Conservation (phyloP, 257 asterid genomes). For the Jacaranda copaia region DNA sequence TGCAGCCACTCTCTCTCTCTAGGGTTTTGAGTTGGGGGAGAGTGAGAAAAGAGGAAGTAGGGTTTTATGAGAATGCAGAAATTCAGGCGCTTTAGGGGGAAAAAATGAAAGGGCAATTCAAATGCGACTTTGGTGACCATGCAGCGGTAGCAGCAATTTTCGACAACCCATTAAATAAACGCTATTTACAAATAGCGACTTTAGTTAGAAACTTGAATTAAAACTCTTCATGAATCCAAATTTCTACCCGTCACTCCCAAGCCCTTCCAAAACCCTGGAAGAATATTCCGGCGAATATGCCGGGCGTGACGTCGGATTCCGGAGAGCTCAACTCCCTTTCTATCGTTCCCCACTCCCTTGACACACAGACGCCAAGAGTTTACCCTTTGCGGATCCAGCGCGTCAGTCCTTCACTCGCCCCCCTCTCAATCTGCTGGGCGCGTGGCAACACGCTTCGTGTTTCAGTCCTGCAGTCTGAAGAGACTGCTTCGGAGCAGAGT, state of each 20-base stretch:
- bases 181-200: conserved; percentile 7
- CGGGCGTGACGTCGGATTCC: conserved; percentile 67
- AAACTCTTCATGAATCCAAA: not conserved
- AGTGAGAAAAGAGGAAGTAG: conserved; percentile 23
- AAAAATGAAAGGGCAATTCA: not conserved
- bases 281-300: conserved; percentile 68
- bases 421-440: conserved; percentile 82
- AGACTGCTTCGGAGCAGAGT: conserved; percentile 31
- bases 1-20: conserved; percentile 11
- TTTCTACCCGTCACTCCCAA: not conserved
- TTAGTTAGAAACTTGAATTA: not conserved
- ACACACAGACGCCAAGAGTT: conserved; percentile 42
- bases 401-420: conserved; percentile 57
- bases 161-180: too few relatives aligned
- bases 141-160: not conserved
- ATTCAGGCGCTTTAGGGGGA: not conserved
- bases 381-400: conserved; percentile 66
- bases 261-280: conserved; percentile 47
- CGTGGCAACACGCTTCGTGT: conserved; percentile 93
- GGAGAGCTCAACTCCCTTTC: conserved; percentile 53
- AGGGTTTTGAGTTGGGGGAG: conserved; percentile 45
- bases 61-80: conserved; percentile 27
- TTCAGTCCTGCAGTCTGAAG: conserved; percentile 56
- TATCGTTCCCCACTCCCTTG: conserved; percentile 54
- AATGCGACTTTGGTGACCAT: not conserved